Evolutionary conservation across 768 basidiomycete species (phyloP).

Genomic region (Cyathus striatus): DNA sequence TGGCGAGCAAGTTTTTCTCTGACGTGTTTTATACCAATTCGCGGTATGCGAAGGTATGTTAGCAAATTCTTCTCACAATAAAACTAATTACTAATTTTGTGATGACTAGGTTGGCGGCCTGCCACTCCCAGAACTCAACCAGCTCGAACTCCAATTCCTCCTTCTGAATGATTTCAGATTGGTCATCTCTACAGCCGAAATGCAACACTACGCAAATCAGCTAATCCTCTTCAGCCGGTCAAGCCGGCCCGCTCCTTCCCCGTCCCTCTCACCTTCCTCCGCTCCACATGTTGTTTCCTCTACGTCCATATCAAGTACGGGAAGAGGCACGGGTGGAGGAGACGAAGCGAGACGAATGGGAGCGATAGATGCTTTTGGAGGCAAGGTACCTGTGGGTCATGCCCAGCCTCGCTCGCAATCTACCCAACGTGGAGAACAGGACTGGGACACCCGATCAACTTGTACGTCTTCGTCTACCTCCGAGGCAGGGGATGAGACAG

Average conservation of each 20-base stretch:
- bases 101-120: constrained; percentile 83
- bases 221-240: constrained; percentile 67
- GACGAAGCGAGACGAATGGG: constrained; percentile 39
- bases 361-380: constrained; percentile 49
- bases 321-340: too few species aligned
- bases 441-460: constrained; percentile 25
- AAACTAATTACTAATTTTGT: background rate
- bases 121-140: constrained; percentile 88
- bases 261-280: too few species aligned
- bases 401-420: constrained; percentile 11
- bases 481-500: constrained; percentile 26
- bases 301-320: too few species aligned
- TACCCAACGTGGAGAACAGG: too few species aligned
- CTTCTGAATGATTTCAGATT: constrained; percentile 94
- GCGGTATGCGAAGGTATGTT: constrained; percentile 90
- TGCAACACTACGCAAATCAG: constrained; percentile 93
- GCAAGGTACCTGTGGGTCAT: constrained; percentile 25
- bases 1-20: constrained; percentile 98
- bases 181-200: constrained; percentile 82
- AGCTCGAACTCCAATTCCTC: constrained; percentile 95
- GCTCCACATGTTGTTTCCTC: too few species aligned
- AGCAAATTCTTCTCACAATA: constrained; percentile 5
- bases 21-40: constrained; percentile 99
- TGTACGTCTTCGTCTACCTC: background rate
- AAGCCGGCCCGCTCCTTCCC: constrained; percentile 6